These are phyloP conservation scores for Penicillium taxi DNA, from an alignment of 495 filamentous ascomycete species.

Conservation along the genomic window DNA sequence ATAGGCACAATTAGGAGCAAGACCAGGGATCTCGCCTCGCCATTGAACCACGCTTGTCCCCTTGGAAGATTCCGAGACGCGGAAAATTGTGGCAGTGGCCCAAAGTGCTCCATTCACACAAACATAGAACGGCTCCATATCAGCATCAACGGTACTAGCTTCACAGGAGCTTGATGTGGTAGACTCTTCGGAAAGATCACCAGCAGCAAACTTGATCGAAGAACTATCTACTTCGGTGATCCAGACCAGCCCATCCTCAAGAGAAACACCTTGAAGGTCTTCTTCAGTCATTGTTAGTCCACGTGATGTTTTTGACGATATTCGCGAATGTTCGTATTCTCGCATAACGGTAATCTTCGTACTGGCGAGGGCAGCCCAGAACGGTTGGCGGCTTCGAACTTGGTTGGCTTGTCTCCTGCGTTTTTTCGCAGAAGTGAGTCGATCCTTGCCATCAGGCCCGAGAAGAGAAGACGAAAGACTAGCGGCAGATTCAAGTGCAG, in stretches of 20 bases:
- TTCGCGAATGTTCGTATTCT: slow-evolving; percentile 81
- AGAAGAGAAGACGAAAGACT: slow-evolving; percentile 39
- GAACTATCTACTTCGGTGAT: slow-evolving; percentile 76
- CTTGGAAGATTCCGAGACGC: slow-evolving; percentile 42
- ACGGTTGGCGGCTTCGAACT: slow-evolving; percentile 80
- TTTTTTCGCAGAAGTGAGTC: slow-evolving; percentile 61
- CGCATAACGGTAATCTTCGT: slow-evolving; percentile 91
- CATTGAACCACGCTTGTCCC: slow-evolving; percentile 49
- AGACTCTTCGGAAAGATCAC: slow-evolving; percentile 50
- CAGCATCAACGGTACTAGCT: slow-evolving; percentile 27
- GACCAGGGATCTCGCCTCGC: slow-evolving; percentile 80
- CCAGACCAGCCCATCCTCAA: slow-evolving; percentile 77
- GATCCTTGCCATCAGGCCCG: slow-evolving; percentile 48
- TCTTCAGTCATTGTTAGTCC: slow-evolving; percentile 65
- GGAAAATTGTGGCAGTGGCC: slow-evolving; percentile 69
- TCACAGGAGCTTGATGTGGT: slow-evolving; percentile 26
- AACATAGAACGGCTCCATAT: slow-evolving; percentile 75
- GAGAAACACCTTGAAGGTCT: slow-evolving; percentile 72
- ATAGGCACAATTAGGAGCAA: slow-evolving; percentile 80
- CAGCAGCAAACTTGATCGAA: slow-evolving; percentile 74
- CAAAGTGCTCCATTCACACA: slow-evolving; percentile 83
- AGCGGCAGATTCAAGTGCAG: slow-evolving; percentile 36
- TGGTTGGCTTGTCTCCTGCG: slow-evolving; percentile 81
- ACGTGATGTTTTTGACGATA: slow-evolving; percentile 62
- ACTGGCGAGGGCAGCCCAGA: slow-evolving; percentile 90